phyloP scores from a whole-genome alignment of 2,329 filamentous ascomycete species.

The Xylaria sp. region DNA sequence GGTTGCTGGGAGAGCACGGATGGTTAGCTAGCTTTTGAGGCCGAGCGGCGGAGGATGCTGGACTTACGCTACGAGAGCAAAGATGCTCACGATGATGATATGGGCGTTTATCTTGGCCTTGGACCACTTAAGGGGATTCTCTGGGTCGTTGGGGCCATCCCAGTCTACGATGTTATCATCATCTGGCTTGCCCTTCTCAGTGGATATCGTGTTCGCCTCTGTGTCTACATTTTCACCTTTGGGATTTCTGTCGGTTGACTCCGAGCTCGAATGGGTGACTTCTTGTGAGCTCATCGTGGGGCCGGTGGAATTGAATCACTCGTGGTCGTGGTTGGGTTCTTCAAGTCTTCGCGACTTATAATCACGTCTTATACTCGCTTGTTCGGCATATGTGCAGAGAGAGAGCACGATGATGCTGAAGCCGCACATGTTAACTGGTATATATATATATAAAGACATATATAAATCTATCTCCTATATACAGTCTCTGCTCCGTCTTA shows the following conservation, averaged over 20 bases:
- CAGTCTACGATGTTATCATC: constrained; percentile 29
- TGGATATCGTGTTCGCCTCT: neutral
- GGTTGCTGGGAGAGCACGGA: constrained; percentile 12
- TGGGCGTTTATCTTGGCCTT: constrained; percentile 24
- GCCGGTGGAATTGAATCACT: neutral
- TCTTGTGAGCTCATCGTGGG: neutral
- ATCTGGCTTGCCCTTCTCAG: neutral
- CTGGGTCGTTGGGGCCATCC: constrained; percentile 30
- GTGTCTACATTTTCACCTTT: neutral
- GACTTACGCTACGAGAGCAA: constrained; percentile 27
- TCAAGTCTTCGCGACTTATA: neutral
- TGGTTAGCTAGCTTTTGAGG: neutral
- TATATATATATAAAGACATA: neutral
- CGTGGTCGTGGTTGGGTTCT: neutral
- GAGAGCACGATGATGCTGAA: neutral
- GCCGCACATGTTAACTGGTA: neutral
- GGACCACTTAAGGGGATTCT: constrained; percentile 29
- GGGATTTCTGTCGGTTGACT: neutral
- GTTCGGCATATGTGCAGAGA: neutral
- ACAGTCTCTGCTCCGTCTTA: neutral
- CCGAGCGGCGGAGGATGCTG: neutral
- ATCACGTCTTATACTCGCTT: neutral
- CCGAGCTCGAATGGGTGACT: neutral
- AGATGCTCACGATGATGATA: constrained; percentile 28
- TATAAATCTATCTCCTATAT: neutral